A percentile compares a stretch with the other conserved stretches of the same genome.
Evolutionary conservation across 31 red algal species (phyloP).

Genomic region (Endocladia muricata): DNA sequence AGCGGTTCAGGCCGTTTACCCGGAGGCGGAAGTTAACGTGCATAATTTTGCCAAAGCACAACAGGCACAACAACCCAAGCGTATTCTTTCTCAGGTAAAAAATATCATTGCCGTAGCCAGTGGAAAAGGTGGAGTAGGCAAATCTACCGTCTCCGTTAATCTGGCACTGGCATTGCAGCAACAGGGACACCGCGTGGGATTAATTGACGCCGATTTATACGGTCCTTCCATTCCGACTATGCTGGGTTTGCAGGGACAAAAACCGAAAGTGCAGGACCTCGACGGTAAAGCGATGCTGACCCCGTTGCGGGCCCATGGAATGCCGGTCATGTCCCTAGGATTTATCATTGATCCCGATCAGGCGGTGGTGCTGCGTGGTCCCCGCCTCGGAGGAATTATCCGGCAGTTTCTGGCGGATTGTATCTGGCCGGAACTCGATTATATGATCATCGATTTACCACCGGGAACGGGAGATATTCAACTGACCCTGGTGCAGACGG

Average conservation of each 20-base stretch:
- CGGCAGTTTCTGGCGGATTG: not conserved
- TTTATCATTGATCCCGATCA: constrained; percentile 16
- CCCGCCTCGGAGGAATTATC: not conserved
- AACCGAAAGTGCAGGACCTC: not conserved
- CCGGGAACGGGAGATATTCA: constrained; percentile 34
- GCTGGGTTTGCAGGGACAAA: too few species aligned
- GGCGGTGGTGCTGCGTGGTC: constrained; percentile 16
- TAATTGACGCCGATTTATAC: constrained; percentile 15
- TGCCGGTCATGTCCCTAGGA: constrained; percentile 1
- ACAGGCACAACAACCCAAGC: too few species aligned
- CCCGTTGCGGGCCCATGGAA: not conserved
- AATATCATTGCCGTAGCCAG: not conserved
- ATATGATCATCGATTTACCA: constrained; percentile 21
- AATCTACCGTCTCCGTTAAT: constrained; percentile 16
- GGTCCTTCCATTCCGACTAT: constrained; percentile 18
- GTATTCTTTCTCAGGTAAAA: constrained; percentile 11
- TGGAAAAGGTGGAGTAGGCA: constrained; percentile 27
- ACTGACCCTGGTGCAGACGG: constrained; percentile 17
- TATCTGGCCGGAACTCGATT: constrained; percentile 2
- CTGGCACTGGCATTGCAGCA: not conserved
- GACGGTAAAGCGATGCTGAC: not conserved
- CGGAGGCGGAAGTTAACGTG: too few species aligned
- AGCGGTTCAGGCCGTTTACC: too few species aligned
- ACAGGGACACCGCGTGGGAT: not conserved
- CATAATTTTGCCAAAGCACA: too few species aligned